phyloP scores from a whole-genome alignment of 352 stramenopile species.

The Hyaloperonospora brassicae region DNA sequence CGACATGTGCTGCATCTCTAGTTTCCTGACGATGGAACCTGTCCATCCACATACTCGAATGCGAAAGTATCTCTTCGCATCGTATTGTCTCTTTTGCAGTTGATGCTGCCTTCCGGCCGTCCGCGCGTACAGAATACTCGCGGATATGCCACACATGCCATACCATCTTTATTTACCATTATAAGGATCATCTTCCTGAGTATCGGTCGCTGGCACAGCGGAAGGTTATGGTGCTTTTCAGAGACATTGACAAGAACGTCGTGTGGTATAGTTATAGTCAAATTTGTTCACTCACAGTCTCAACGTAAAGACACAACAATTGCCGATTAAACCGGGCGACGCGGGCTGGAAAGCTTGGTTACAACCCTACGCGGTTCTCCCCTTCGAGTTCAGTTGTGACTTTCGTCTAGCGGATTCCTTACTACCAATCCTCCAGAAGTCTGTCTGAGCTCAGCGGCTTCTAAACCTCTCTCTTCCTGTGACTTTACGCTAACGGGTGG shows the following conservation, averaged over 20 bases:
- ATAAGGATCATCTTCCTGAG: not conserved
- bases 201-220: not conserved
- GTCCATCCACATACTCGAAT: conserved; percentile 1
- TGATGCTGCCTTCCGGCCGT: not conserved
- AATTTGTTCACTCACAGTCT: too few relatives aligned
- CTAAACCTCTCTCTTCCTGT: too few relatives aligned
- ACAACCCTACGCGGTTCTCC: too few relatives aligned
- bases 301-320: too few relatives aligned
- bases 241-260: conserved; percentile 1
- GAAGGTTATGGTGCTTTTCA: conserved; percentile 1
- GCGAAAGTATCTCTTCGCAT: not conserved
- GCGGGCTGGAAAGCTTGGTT: too few relatives aligned
- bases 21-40: not conserved
- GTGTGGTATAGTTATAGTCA: too few relatives aligned
- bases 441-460: too few relatives aligned
- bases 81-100: conserved; percentile 1
- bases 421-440: too few relatives aligned
- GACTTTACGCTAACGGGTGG: too few relatives aligned
- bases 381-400: too few relatives aligned
- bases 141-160: not conserved
- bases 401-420: too few relatives aligned
- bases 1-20: conserved; percentile 1
- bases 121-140: conserved; percentile 1
- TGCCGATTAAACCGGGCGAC: too few relatives aligned
- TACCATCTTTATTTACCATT: not conserved